A percentile compares a stretch with the other conserved stretches of the same genome.
These are phyloP conservation scores for Metschnikowia continentalis DNA, from an alignment of 805 yeast genomes.

Conservation along the genomic window DNA sequence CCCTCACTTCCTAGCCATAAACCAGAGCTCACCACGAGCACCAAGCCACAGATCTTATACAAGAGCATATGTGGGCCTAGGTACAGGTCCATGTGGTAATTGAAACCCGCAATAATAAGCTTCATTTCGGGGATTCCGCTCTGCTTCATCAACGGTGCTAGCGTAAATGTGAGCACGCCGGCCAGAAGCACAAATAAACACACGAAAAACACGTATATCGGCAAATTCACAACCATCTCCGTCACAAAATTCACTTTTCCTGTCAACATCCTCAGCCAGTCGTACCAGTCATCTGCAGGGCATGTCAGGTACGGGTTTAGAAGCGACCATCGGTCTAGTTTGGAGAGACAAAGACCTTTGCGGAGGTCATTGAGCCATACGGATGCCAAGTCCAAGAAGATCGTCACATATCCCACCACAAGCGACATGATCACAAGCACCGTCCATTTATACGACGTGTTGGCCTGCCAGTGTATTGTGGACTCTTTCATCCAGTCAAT, in stretches of 20 bases:
- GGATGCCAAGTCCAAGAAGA: conserved; percentile 46
- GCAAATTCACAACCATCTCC: conserved; percentile 28
- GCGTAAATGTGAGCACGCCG: conserved; percentile 25
- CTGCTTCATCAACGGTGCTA: conserved; percentile 29
- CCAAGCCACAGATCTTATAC: conserved; percentile 53
- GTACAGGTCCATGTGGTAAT: conserved; percentile 43
- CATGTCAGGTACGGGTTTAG: conserved; percentile 42
- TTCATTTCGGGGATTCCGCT: conserved; percentile 76
- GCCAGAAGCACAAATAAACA: conserved; percentile 23
- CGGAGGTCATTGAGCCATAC: conserved; percentile 50
- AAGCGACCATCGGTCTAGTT: conserved; percentile 37
- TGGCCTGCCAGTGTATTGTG: conserved; percentile 11
- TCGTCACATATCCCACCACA: conserved; percentile 45
- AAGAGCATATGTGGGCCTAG: conserved; percentile 50
- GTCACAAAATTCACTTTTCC: conserved; percentile 15
- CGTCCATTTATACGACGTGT: conserved; percentile 41
- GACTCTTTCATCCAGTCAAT: conserved; percentile 55
- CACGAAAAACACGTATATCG: conserved; percentile 32
- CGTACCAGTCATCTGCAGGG: conserved; percentile 37
- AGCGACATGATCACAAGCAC: conserved; percentile 44
- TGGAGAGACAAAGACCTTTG: conserved; percentile 47
- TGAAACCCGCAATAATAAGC: conserved; percentile 61
- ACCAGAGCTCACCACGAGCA: conserved; percentile 69
- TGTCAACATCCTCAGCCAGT: conserved; percentile 32
- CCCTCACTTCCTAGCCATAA: conserved; percentile 86